Conservation (phyloP, 495 filamentous ascomycete species). For the Trichocladium antarcticum region DNA sequence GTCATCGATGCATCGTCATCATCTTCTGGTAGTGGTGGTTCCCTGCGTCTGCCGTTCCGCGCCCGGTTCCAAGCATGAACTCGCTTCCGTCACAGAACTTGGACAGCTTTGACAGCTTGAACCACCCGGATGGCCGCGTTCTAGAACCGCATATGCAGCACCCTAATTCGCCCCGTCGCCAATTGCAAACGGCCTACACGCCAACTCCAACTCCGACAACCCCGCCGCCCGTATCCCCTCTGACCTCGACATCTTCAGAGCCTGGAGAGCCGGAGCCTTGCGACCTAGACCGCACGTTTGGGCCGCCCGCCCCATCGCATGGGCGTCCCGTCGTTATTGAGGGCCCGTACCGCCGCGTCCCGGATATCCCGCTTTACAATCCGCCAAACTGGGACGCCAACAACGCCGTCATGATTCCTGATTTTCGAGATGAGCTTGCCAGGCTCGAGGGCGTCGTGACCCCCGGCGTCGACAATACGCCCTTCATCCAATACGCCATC, state of each 20-base stretch:
- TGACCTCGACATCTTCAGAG: slow-evolving; percentile 21
- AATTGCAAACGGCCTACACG: slow-evolving; percentile 1
- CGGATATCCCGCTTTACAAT: slow-evolving; percentile 11
- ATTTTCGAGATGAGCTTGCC: slow-evolving; percentile 36
- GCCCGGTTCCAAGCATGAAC: slow-evolving; percentile 13
- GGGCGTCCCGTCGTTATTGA: slow-evolving; percentile 24
- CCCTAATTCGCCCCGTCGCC: slow-evolving; percentile 7
- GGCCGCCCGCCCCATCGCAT: slow-evolving; percentile 20
- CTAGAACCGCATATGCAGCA: slow-evolving; percentile 10
- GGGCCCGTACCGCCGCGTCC: slow-evolving; percentile 17
- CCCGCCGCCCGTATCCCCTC: background rate
- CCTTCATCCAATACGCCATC: slow-evolving; percentile 39
- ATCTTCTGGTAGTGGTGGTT: slow-evolving; percentile 13
- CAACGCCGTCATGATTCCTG: slow-evolving; percentile 24
- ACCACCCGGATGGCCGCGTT: background rate
- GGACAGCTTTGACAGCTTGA: slow-evolving; percentile 17
- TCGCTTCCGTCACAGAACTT: slow-evolving; percentile 18
- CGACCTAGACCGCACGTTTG: slow-evolving; percentile 26
- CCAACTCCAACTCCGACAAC: slow-evolving; percentile 16
- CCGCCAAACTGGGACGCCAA: slow-evolving; percentile 22
- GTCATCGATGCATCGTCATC: slow-evolving; percentile 7
- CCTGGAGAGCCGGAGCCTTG: slow-evolving; percentile 29
- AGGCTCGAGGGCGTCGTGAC: slow-evolving; percentile 36
- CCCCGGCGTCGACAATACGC: slow-evolving; percentile 38
- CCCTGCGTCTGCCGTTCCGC: background rate